Conservation (phyloP, 1,284 basidiomycete genomes). For the Somion occarium region DNA sequence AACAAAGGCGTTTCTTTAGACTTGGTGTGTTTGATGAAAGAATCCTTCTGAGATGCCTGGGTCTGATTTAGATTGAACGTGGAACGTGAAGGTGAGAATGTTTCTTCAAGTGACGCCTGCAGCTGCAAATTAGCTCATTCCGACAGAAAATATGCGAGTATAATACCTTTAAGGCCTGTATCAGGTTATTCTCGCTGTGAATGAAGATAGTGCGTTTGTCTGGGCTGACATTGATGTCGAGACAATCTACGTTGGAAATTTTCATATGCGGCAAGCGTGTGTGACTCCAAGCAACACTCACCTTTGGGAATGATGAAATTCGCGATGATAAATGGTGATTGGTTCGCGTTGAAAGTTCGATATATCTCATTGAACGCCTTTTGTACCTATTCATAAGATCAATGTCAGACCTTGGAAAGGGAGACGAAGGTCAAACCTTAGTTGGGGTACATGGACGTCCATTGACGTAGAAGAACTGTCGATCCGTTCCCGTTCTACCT, state of each 20-base stretch:
- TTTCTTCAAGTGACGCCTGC: slow-evolving; percentile 53
- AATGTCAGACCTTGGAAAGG: not conserved
- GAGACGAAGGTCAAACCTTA: slow-evolving; percentile 46
- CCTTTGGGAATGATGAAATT: slow-evolving; percentile 80
- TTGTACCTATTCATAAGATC: slow-evolving; percentile 56
- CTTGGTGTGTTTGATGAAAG: not conserved
- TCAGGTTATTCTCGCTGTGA: slow-evolving; percentile 82
- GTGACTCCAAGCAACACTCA: slow-evolving; percentile 39
- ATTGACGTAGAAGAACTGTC: slow-evolving; percentile 95
- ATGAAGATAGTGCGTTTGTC: slow-evolving; percentile 95
- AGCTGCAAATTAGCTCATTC: too few species aligned
- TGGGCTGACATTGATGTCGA: slow-evolving; percentile 95
- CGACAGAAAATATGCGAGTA: too few species aligned
- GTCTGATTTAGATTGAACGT: slow-evolving; percentile 52
- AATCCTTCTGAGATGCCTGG: not conserved
- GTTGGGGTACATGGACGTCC: slow-evolving; percentile 82
- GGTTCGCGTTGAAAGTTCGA: slow-evolving; percentile 76
- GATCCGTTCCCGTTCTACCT: slow-evolving; percentile 76
- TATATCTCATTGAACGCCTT: slow-evolving; percentile 91
- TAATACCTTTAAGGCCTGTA: slow-evolving; percentile 79
- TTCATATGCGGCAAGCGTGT: not conserved
- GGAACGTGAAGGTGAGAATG: slow-evolving; percentile 65
- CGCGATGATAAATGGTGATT: slow-evolving; percentile 80
- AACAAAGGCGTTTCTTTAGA: slow-evolving; percentile 11
- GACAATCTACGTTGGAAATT: slow-evolving; percentile 51